These are phyloP conservation scores for Sphagnum fallax DNA, from an alignment of 228 moss, liverwort and hornwort species.

Conservation along the genomic window DNA sequence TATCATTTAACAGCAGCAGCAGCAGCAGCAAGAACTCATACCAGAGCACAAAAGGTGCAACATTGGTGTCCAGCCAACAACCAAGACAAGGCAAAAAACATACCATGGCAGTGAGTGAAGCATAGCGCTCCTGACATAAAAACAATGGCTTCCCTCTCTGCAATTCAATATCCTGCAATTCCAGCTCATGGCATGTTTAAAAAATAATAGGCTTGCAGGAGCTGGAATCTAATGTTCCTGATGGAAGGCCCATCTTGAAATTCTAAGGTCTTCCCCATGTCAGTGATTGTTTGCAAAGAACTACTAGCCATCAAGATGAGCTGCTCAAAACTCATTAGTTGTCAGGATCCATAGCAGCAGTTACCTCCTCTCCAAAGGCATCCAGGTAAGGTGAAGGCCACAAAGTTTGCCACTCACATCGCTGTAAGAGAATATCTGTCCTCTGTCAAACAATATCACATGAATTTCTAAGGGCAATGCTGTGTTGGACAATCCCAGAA, in stretches of 20 bases:
- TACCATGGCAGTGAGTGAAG: constrained; percentile 84
- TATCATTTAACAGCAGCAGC: neutral
- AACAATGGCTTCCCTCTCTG: constrained; percentile 80
- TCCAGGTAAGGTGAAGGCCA: constrained; percentile 96
- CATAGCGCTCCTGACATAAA: constrained; percentile 76
- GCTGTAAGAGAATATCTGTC: constrained; percentile 74
- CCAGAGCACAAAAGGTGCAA: no score
- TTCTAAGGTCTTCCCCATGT: neutral
- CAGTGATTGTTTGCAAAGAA: no score
- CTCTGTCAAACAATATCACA: constrained; percentile 26
- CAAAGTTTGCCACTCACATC: constrained; percentile 81
- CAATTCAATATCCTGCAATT: constrained; percentile 63
- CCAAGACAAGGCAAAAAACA: neutral
- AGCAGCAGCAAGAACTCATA: neutral
- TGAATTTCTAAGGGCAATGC: no score
- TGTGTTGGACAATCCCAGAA: no score
- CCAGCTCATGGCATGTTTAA: neutral
- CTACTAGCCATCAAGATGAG: neutral
- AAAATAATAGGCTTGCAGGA: neutral
- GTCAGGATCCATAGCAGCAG: neutral
- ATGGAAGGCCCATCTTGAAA: no score
- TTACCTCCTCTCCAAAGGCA: constrained; percentile 89
- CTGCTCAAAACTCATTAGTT: neutral
- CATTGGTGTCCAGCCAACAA: no score
- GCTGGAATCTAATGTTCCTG: neutral